Base-by-base conservation (phyloP, 1,284 basidiomycete genomes). In the Moesziomyces aphidis region DNA sequence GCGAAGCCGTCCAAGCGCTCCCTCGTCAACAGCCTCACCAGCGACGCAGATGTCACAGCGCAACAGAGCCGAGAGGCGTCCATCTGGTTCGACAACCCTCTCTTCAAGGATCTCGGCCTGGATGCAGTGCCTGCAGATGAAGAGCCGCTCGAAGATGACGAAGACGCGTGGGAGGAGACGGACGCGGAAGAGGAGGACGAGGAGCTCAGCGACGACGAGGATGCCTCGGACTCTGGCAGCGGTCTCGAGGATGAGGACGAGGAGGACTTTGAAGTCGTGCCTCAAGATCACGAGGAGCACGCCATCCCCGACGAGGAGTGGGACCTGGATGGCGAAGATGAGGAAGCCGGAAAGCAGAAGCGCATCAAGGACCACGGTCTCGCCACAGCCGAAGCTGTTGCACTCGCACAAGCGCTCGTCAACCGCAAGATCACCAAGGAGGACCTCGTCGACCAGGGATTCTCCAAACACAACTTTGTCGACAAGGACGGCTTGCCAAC, bases 81-180 rank as follows among this genome's bases (percentile, higher is more conserved):
- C 69, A 85, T 98, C 22, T 99, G 97, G 97, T 99, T 99, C 85
- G 92, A 94, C 80, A 97, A 98, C 85, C 91, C 92, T 54, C 86
- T 97, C 52, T 99, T 99, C 88, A 89, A 90, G 64, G 92, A 89
- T n/a, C 83, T 93, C 8, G 90, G 89, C 0, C 85, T 84, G 28
- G 88, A 88, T 51, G 79, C 90, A 9, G 87, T 87, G 11, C 85
- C 86, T 36, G 87, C 85, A 1, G 85, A 86, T 52, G 86, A 86
- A 15, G 86, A 86, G 13, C 15, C 46, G 4, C 47, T 56, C 21
- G 58, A 66, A 17, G 69, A 58, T 3, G 87, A 88, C 17, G 61
- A 75, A 5, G 85, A 86, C 55, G 84, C 78, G 23, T 68, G 70
- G n/a, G 60, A 65, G 4, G 71, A 73, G 5, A 84, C 86, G 22